Evolutionary conservation across 306 rosid genomes (phyloP).

Genomic region (Cicer judaicum): DNA sequence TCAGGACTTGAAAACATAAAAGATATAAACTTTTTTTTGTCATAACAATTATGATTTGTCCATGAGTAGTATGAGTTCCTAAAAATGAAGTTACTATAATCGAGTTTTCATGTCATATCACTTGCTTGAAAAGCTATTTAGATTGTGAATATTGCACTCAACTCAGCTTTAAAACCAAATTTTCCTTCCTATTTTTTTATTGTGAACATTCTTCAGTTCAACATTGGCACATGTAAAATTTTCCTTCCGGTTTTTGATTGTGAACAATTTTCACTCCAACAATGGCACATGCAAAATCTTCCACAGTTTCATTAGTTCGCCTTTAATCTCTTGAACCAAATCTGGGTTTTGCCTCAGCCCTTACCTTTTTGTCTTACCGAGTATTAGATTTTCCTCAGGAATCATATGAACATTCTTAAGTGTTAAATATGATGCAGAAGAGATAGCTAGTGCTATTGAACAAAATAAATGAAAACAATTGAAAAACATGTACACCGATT

Average conservation of each 20-base stretch:
- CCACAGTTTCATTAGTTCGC: neutral
- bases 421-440: too few species aligned
- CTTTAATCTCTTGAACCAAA: neutral
- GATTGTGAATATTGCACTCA: conserved; percentile 3
- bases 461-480: too few species aligned
- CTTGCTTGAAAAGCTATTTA: neutral
- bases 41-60: neutral
- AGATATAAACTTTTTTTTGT: neutral
- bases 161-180: neutral
- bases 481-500: too few species aligned
- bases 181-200: neutral
- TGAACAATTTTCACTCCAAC: conserved; percentile 8
- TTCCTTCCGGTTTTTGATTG: neutral
- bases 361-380: neutral
- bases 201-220: neutral
- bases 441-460: too few species aligned
- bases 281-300: neutral
- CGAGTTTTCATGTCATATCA: neutral
- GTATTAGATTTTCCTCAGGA: neutral
- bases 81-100: neutral
- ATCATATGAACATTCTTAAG: neutral
- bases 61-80: neutral
- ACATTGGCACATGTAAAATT: neutral
- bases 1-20: neutral
- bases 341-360: neutral